Conservation (phyloP, 1,284 basidiomycete genomes). For the Gymnopus androsaceus region DNA sequence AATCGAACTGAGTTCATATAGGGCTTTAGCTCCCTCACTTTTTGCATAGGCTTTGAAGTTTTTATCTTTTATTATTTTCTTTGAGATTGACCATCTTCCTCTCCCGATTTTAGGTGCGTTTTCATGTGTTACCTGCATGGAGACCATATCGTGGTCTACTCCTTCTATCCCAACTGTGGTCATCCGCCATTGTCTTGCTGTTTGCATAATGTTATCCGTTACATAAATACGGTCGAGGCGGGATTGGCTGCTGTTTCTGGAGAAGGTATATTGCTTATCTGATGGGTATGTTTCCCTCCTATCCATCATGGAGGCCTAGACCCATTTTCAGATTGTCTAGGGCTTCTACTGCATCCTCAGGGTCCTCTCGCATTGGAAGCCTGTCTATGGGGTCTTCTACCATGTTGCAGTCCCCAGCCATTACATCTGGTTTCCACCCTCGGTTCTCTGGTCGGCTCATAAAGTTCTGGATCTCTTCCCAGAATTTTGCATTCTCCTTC, state of each 20-base stretch:
- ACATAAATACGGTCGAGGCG: slow-evolving; percentile 34
- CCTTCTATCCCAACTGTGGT: neutral
- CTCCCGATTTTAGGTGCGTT: slow-evolving; percentile 25
- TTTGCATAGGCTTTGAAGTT: neutral
- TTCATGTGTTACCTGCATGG: slow-evolving; percentile 18
- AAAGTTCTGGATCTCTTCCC: slow-evolving; percentile 19
- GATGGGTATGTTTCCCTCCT: slow-evolving; percentile 30
- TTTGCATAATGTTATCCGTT: neutral
- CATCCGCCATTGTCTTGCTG: slow-evolving; percentile 21
- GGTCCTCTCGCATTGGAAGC: slow-evolving; percentile 21
- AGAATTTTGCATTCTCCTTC: slow-evolving; percentile 24
- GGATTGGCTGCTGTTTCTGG: slow-evolving; percentile 10
- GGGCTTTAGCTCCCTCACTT: slow-evolving; percentile 3
- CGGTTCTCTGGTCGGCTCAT: slow-evolving; percentile 13
- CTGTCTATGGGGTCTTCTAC: slow-evolving; percentile 22
- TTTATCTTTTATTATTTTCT: slow-evolving; percentile 22
- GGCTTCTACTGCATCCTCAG: slow-evolving; percentile 10
- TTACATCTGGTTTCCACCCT: slow-evolving; percentile 10
- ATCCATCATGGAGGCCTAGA: slow-evolving; percentile 29
- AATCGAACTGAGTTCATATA: too few relatives aligned
- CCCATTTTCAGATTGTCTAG: slow-evolving; percentile 19
- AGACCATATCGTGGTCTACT: slow-evolving; percentile 26
- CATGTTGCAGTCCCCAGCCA: slow-evolving; percentile 23
- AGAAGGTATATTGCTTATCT: slow-evolving; percentile 24
- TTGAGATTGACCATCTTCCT: slow-evolving; percentile 27